Base-by-base conservation (phyloP, 139 green algal species). In the Chlamydomonas asymmetrica region DNA sequence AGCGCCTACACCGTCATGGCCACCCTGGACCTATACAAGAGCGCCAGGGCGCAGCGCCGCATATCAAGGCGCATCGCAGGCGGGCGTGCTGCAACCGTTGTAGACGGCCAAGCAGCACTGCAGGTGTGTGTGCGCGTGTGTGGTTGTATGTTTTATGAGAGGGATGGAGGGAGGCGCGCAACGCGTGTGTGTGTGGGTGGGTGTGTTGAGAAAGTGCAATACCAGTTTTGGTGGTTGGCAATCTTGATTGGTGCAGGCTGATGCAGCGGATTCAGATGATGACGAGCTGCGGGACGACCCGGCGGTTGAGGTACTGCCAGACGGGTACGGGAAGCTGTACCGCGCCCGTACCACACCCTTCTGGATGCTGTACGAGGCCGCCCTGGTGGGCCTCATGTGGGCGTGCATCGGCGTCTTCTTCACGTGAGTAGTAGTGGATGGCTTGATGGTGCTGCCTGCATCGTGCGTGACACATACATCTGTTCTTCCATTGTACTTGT, bases 361-460 rank as follows among this genome's bases (percentile, higher is more conserved):
- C 63, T 80, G 73, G 73, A 40, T 73, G 37, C 23, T 41, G 1
- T 80, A 59, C 29, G 73, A 80, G 63, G 49, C 27, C 5, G 63
- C n/a, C 1, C 35, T 80, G 29, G 66, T 63, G 49, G 34, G 5
- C 31, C 31, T 73, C 35, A 73, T 80, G 73, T n/a, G 67, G 2
- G 73, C 63, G 8, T 45, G 38, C 35, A n/a, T 80, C 27, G 63
- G 35, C 8, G n/a, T 67, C 3, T 80, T 38, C 56, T 80, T 37
- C n/a, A 25, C 32, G 3, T n/a, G n/a, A n/a, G n/a, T n/a, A n/a
- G n/a, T n/a, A n/a, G n/a, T n/a, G n/a, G n/a, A n/a, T n/a, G n/a
- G n/a, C n/a, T n/a, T n/a, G n/a, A n/a, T n/a, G n/a, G n/a, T n/a
- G n/a, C n/a, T n/a, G n/a, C n/a, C n/a, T n/a, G n/a, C n/a, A n/a